Evolutionary conservation across 331 rosid genomes (phyloP).

Genomic region (Acacia concinna): DNA sequence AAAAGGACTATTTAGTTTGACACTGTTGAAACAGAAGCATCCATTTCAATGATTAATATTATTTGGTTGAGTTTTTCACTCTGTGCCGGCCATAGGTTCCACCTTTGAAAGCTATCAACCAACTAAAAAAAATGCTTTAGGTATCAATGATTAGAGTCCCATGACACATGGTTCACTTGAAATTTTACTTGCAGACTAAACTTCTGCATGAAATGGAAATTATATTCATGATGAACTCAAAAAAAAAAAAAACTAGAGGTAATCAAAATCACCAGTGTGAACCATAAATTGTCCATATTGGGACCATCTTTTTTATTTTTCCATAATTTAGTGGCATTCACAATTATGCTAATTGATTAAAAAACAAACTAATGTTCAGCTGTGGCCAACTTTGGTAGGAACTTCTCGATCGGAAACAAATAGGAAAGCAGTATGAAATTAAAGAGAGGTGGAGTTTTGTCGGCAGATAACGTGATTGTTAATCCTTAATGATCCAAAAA

Average conservation of each 20-base stretch:
- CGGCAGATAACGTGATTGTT: slow-evolving; percentile 38
- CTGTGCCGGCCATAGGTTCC: slow-evolving; percentile 40
- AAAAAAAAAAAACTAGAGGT: slow-evolving; percentile 3
- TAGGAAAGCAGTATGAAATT: background rate
- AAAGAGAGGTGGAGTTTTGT: slow-evolving; percentile 30
- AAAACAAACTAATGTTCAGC: background rate
- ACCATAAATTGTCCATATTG: slow-evolving; percentile 13
- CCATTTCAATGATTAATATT: slow-evolving; percentile 39
- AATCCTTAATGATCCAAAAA: background rate
- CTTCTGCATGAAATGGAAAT: slow-evolving; percentile 29
- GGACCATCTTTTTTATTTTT: slow-evolving; percentile 5
- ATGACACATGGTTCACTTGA: slow-evolving; percentile 26
- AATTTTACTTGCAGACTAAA: slow-evolving; percentile 26
- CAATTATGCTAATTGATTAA: background rate
- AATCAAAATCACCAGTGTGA: background rate
- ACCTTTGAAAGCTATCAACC: slow-evolving; percentile 51
- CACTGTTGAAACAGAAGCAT: slow-evolving; percentile 48
- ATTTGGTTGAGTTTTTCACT: slow-evolving; percentile 28
- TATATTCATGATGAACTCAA: slow-evolving; percentile 24
- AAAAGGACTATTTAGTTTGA: slow-evolving; percentile 58
- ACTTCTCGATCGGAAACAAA: background rate
- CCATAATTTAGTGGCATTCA: slow-evolving; percentile 3
- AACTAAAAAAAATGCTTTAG: slow-evolving; percentile 42
- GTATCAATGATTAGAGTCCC: slow-evolving; percentile 22
- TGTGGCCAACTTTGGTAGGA: background rate